Base-by-base conservation (phyloP, 192 early-diverging fungal genomes). In the Dispira parvispora region DNA sequence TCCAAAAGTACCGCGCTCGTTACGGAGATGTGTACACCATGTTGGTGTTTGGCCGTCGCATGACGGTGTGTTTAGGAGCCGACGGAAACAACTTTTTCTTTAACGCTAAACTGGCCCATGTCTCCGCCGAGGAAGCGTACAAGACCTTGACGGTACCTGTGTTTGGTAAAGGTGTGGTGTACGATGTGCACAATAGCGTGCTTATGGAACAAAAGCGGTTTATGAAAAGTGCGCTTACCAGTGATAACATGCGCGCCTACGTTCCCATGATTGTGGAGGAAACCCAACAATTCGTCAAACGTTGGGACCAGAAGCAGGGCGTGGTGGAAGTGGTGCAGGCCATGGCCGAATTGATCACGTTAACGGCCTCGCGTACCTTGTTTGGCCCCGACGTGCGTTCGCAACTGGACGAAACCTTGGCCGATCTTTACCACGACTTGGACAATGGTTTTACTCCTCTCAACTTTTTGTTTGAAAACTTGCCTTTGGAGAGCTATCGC, bases 121-220 rank as follows among this genome's bases (percentile, higher is more conserved):
- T 88, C 52, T 88, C 87, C 45, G 92, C 93, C 42, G 95, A 93
- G 68, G 89, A 87, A 62, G 91, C 92, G 26, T 98, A 98, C 72
- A 87, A 86, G 64, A 82, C 80, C 52, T 80, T 98, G 69, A 98
- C 93, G 42, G 89, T 86, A 52, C 90, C 89, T 11, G 92, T 96
- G 43, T 98, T 98, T 75, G 95, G 95, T 60, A 76, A 74, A 62
- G 92, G 88, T 46, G 93, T 98, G 49, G 95, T 98, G 38, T 98
- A 98, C 77, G 95, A 98, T 72, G 90, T 90, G 49, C 83, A 82
- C 27, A 93, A 96, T 73, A 65, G 80, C 43, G 78, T 91, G 53
- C 84, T 98, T 65, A 96, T 98, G 93, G 92, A 98, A 76, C 95
- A 98, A 76, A 98, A 98, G 80, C 92, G 88, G 79, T 94, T 98